These are phyloP conservation scores for Beauveria caledonica DNA, from an alignment of 2,329 filamentous ascomycete genomes.

Conservation along the genomic window DNA sequence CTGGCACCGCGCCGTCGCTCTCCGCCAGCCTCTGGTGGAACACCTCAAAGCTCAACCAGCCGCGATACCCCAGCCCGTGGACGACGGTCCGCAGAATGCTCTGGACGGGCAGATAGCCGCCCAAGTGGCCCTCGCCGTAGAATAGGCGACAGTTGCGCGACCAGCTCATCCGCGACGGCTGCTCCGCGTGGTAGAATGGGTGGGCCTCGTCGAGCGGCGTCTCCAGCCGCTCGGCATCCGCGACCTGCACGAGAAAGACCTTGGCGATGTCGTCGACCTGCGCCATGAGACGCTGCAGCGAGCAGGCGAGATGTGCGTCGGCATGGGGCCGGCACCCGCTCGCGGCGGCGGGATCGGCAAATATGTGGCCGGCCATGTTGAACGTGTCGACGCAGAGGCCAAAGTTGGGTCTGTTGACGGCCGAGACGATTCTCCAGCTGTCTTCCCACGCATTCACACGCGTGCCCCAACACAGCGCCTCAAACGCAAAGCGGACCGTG, in stretches of 20 bases:
- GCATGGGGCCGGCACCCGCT: constrained; percentile 44
- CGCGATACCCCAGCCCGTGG: constrained; percentile 54
- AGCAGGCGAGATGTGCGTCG: constrained; percentile 43
- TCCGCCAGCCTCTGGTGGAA: constrained; percentile 55
- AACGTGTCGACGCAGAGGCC: constrained; percentile 70
- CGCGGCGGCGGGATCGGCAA: constrained; percentile 52
- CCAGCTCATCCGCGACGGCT: constrained; percentile 62
- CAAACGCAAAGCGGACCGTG: constrained; percentile 59
- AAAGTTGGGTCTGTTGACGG: constrained; percentile 60
- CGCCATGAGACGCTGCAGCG: constrained; percentile 43
- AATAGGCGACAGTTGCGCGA: constrained; percentile 60
- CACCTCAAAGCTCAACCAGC: constrained; percentile 65
- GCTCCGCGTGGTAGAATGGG: constrained; percentile 25
- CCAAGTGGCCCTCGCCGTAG: constrained; percentile 46
- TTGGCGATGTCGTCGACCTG: constrained; percentile 54
- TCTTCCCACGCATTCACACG: constrained; percentile 61
- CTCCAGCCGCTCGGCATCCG: constrained; percentile 57
- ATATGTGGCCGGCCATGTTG: constrained; percentile 63
- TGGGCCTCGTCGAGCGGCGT: constrained; percentile 43
- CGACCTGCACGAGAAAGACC: constrained; percentile 67
- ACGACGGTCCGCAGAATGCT: constrained; percentile 55
- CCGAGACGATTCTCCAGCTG: constrained; percentile 56
- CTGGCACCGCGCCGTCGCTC: constrained; percentile 39
- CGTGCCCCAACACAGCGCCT: constrained; percentile 63
- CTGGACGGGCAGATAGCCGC: constrained; percentile 59